Conservation (phyloP, 495 filamentous ascomycete species). For the Xylaria sp. region DNA sequence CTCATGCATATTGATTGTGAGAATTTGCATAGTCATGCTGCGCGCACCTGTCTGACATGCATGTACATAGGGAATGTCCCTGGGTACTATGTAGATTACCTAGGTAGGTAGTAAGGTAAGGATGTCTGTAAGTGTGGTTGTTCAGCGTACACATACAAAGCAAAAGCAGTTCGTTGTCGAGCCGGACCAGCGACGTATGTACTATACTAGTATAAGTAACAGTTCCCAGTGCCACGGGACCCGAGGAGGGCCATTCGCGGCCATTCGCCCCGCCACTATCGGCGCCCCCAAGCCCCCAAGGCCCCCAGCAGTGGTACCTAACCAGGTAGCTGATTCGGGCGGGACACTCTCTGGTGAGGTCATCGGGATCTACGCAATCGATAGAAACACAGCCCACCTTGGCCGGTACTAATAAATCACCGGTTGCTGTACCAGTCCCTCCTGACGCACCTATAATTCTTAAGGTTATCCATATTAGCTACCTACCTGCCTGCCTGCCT, state of each 20-base stretch:
- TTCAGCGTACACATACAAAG: neutral
- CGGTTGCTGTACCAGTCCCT: slow-evolving; percentile 2
- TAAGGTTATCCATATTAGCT: neutral
- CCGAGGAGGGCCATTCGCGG: neutral
- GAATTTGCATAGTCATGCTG: neutral
- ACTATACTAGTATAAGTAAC: neutral
- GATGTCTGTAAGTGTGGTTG: neutral
- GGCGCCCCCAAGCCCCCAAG: neutral
- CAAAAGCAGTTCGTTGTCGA: neutral
- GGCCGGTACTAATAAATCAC: slow-evolving; percentile 14
- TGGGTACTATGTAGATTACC: no score
- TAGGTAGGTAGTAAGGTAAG: no score
- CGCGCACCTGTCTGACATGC: neutral
- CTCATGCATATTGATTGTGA: neutral
- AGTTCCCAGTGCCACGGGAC: neutral
- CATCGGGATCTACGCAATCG: slow-evolving; percentile 25
- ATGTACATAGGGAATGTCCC: neutral
- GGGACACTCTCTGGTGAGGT: slow-evolving; percentile 21
- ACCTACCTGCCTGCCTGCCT: no score
- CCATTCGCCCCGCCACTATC: neutral
- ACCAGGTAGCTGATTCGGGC: neutral
- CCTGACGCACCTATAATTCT: neutral
- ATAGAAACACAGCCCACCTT: slow-evolving; percentile 29
- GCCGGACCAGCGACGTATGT: no score
- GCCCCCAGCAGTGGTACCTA: neutral